Percentiles rank a stretch among this genome's conserved stretches.
phyloP scores from a whole-genome alignment of 495 filamentous ascomycete species.

The Haplographium delicatum region DNA sequence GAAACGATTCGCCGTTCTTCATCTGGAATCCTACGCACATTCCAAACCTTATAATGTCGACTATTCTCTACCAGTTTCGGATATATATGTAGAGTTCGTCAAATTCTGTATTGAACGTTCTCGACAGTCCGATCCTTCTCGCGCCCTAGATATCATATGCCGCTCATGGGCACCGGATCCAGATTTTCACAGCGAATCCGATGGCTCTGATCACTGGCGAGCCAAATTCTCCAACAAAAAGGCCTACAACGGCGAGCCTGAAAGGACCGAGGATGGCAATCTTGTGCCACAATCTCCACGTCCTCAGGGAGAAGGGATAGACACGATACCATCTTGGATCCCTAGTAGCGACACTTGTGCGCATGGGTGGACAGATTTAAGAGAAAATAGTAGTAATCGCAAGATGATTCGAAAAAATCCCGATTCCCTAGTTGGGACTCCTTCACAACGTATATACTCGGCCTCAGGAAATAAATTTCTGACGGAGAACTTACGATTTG shows the following conservation, averaged over 20 bases:
- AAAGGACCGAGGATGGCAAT: neutral
- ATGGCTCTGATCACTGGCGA: conserved; percentile 7
- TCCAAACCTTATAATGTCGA: too few species aligned
- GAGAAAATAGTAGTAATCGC: too few species aligned
- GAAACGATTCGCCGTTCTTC: too few species aligned
- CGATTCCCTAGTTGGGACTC: conserved; percentile 29
- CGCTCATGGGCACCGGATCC: conserved; percentile 13
- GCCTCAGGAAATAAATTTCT: conserved; percentile 1
- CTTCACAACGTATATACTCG: conserved; percentile 9
- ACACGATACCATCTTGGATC: too few species aligned
- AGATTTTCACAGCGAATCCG: neutral
- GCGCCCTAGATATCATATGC: conserved; percentile 17
- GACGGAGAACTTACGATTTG: neutral
- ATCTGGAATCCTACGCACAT: too few species aligned
- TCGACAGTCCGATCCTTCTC: too few species aligned
- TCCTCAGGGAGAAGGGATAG: conserved; percentile 4
- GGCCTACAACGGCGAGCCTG: too few species aligned
- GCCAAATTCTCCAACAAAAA: too few species aligned
- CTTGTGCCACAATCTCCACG: too few species aligned
- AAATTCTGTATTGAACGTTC: conserved; percentile 9
- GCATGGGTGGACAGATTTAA: too few species aligned
- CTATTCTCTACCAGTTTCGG: neutral
- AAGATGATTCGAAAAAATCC: conserved; percentile 5
- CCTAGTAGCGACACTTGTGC: too few species aligned
- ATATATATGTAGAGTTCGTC: conserved; percentile 4